These are phyloP conservation scores for Podila horticola DNA, from an alignment of 192 early-diverging fungal species.

Conservation along the genomic window DNA sequence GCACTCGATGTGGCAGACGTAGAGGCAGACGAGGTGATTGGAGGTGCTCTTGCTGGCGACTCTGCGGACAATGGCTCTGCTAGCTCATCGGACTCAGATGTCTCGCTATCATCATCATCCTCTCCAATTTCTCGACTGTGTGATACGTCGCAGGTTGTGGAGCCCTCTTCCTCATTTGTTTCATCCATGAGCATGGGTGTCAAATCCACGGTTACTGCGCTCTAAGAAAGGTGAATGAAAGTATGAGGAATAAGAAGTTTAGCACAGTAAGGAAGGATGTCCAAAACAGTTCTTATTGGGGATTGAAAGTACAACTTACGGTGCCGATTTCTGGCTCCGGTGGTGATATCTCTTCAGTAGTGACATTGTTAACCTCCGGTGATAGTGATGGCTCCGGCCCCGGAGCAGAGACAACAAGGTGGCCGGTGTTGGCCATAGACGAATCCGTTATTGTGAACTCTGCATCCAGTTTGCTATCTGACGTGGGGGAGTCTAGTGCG, in stretches of 20 bases:
- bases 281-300: too few relatives aligned
- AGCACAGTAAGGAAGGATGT: too few relatives aligned
- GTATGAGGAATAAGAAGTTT: too few relatives aligned
- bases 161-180: too few relatives aligned
- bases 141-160: too few relatives aligned
- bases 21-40: background rate
- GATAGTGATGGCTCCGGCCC: background rate
- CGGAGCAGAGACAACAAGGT: background rate
- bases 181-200: too few relatives aligned
- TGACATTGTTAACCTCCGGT: background rate
- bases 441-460: background rate
- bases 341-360: background rate
- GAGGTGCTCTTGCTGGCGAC: background rate
- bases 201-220: too few relatives aligned
- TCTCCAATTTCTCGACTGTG: background rate
- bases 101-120: background rate
- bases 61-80: background rate
- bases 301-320: background rate
- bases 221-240: too few relatives aligned
- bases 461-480: background rate
- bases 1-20: background rate
- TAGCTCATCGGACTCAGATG: background rate
- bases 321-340: background rate
- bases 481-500: constrained; percentile 16
- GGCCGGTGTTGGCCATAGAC: background rate